Base-by-base conservation (phyloP, 805 yeast species). In the Kodamaea fukazawae region DNA sequence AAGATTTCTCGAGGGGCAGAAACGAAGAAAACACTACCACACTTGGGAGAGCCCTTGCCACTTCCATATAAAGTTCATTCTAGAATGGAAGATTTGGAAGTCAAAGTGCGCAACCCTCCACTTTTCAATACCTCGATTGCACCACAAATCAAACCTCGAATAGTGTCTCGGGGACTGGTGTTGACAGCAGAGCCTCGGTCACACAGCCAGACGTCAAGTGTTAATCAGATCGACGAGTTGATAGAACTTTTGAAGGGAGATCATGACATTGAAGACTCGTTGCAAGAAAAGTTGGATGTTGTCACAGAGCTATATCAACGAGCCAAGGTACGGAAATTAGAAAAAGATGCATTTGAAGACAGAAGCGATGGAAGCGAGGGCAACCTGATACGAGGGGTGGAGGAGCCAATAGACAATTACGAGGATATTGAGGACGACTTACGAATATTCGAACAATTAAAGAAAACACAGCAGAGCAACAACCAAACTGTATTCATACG, bases 11-110 rank as follows among this genome's bases (percentile, higher is more conserved):
- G 42, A 8, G 42, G 34, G 13, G 42, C 29, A 20, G 29, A 32
- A n/a, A 20, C 25, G 25, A 28, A 35, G 38, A 14, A 29, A 29
- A 27, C 27, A 23, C 39, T 35, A 18, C 49, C 44, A 31, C 57
- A 53, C 36, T 47, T 63, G 18, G 69, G 69, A 9, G 67, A 61
- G 35, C 69, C 69, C 1, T 57, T 63, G 27, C 70, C 70, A 17
- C 53, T 63, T 25, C 65, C 66, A 10, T 63, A 63, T 47, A 50
- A 51, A 34, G 49, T 57, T 14, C 40, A 14, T 4, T 36, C 10
- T 8, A 22, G 17, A 14, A n/a, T 11, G 16, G 35, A 26, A 11
- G 20, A 34, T 17, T 27, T 20, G 5, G 23, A 20, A 20, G 23
- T 20, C 23, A 20, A 20, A 20, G 7, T 20, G 23, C 23, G 23